phyloP scores from a whole-genome alignment of 2,329 filamentous ascomycete species.

The Ophiostoma triangulosporum region DNA sequence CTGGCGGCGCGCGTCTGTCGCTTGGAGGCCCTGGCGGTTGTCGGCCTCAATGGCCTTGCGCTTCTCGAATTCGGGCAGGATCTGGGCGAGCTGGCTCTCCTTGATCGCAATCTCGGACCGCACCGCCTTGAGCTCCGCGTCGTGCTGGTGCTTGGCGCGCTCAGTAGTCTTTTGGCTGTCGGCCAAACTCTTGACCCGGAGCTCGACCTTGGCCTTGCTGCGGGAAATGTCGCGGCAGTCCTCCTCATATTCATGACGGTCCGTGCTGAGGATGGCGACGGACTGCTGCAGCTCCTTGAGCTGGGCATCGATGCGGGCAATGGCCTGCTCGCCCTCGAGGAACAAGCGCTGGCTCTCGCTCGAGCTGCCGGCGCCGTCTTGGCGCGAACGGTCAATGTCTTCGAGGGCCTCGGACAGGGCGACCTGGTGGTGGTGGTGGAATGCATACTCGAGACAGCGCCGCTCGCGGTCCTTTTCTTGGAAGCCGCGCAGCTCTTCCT shows the following conservation, averaged over 20 bases:
- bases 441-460: constrained; percentile 84
- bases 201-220: constrained; percentile 68
- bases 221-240: constrained; percentile 76
- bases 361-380: constrained; percentile 70
- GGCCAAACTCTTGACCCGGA: constrained; percentile 69
- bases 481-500: constrained; percentile 85
- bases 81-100: constrained; percentile 58
- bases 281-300: constrained; percentile 71
- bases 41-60: constrained; percentile 60
- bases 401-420: constrained; percentile 66
- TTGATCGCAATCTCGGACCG: constrained; percentile 61
- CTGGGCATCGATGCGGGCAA: constrained; percentile 62
- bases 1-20: constrained; percentile 60
- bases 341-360: constrained; percentile 70
- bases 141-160: constrained; percentile 56
- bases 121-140: constrained; percentile 57
- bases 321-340: constrained; percentile 63
- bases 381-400: constrained; percentile 66
- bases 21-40: constrained; percentile 57
- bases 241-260: constrained; percentile 76
- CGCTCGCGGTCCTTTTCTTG: constrained; percentile 91
- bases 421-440: constrained; percentile 79
- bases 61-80: constrained; percentile 65
- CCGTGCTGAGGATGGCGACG: constrained; percentile 70
- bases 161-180: constrained; percentile 72